Base-by-base conservation (phyloP, 768 basidiomycete species). In the Rhodotorula babjevae region DNA sequence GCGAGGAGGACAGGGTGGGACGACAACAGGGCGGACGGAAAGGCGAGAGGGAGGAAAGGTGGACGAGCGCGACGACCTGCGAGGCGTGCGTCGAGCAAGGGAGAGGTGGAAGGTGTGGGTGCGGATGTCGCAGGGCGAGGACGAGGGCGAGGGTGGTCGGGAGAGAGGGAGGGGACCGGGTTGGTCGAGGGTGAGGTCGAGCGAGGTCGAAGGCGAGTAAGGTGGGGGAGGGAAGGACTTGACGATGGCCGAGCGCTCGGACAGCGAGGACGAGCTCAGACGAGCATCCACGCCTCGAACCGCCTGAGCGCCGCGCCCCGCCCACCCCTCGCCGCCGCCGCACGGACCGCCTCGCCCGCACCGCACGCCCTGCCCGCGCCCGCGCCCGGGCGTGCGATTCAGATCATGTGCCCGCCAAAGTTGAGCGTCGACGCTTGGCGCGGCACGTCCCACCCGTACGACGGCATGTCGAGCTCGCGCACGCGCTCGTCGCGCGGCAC, bases 401-500 rank as follows among this genome's bases (percentile, higher is more conserved):
- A 66, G 29, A 66, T 47, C 33, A 66, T 31, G 49, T 66, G 65
- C 47, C 56, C 21, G 27, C 65, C 65, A 19, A 66, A 40, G 58
- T 66, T 66, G 44, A 72, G 67, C 33, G 36, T 29, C 58, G 31
- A 64, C 23, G 42, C 46, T 57, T 72, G 71, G 14, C 65, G n/a
- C 8, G 71, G 71, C 8, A 59, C 21, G 46, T 72, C 71, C 71
- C 71, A 72, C 2, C 71, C 65, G 58, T 72, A 72, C 40, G 25
- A 40, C 29, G 55, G 64, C 36, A 29, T 14, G 14, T 49, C 8
- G 27, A 57, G 47, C 55, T 69, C 61, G 44, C 59, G 44, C 1
- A 62, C 50, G 44, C 46, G 42, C 18, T 50, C 33, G 52, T 61
- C 59, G 60, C 27, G 27, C n/a, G 42, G 40, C 23, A 25, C 15